Percentiles rank a stretch among this genome's conserved stretches.
These are phyloP conservation scores for Aechmea fasciata DNA, from an alignment of 176 grass and related monocot genomes.

Conservation along the genomic window DNA sequence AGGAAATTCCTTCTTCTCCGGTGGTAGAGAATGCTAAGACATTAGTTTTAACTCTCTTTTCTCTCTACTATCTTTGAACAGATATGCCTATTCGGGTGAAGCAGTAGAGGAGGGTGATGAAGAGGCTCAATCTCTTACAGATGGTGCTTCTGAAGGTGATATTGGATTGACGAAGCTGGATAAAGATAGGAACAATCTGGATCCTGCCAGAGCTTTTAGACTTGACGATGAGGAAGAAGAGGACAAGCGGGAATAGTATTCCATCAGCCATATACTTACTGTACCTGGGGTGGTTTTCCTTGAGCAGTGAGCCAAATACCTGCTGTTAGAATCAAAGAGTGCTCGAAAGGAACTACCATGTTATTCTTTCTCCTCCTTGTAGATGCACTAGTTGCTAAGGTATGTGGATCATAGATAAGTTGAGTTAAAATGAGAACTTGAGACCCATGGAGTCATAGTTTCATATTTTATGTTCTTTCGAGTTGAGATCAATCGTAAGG, in stretches of 20 bases:
- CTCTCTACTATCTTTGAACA: constrained; percentile 24
- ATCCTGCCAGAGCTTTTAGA: constrained; percentile 36
- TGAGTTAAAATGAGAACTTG: no score
- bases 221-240: constrained; percentile 64
- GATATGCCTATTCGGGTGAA: constrained; percentile 93
- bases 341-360: no score
- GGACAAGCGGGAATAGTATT: constrained; percentile 74
- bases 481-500: no score
- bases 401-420: no score
- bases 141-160: constrained; percentile 60
- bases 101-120: constrained; percentile 64
- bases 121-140: constrained; percentile 76
- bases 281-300: no score
- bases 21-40: constrained; percentile 2
- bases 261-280: not conserved
- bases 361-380: no score
- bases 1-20: constrained; percentile 5
- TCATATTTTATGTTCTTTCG: no score
- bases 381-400: no score
- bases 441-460: no score
- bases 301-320: no score
- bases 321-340: no score
- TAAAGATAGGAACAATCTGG: constrained; percentile 47
- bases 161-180: constrained; percentile 80
- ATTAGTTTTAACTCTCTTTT: constrained; percentile 1